Base-by-base conservation (phyloP, 805 yeast genomes). In the Pichia kluyveri region DNA sequence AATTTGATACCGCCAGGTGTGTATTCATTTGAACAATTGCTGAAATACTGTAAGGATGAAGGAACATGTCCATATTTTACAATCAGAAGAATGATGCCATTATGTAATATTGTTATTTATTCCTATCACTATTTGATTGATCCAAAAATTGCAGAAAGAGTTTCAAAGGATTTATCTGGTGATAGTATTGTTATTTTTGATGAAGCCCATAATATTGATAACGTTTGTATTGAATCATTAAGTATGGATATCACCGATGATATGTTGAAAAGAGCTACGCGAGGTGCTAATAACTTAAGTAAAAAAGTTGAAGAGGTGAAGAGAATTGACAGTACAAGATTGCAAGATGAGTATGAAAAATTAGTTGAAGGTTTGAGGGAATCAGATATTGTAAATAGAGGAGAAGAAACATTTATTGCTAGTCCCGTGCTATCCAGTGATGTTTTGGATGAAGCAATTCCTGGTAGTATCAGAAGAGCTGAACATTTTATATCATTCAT, bases 191-290 rank as follows among this genome's bases (percentile, higher is more conserved):
- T 93, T 52, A 95, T 93, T 38, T 93, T 93, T 62, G 99, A 93
- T 69, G 99, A 93, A 69, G 99, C 99, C 43, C 99, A 93, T 66
- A 93, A 93, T 68, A 93, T 93, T 48, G 99, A 93, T 73, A 93
- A 93, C 72, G 99, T 93, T 49, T 93, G 99, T 70, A 93, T 93
- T 49, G 99, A 93, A 65, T 86, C 98, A 0, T 67, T 93, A 40
- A 87, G 96, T 7, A 74, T 93, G 43, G 98, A 93, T 61, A 69
- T 93, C 54, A 93, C 97, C 0, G 96, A 89, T 56, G 97, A 91
- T 55, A 79, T 88, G 9, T 67, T 93, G 51, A 83, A 89, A 58
- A 73, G 81, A 55, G 99, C 99, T 0, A 75, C 96, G 1, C 75
- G 82, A 54, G 98, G 98, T 54, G 96, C 96, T 0, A 76, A 76